Conservation (phyloP, 345 rosid species). For the Clausena lansium region DNA sequence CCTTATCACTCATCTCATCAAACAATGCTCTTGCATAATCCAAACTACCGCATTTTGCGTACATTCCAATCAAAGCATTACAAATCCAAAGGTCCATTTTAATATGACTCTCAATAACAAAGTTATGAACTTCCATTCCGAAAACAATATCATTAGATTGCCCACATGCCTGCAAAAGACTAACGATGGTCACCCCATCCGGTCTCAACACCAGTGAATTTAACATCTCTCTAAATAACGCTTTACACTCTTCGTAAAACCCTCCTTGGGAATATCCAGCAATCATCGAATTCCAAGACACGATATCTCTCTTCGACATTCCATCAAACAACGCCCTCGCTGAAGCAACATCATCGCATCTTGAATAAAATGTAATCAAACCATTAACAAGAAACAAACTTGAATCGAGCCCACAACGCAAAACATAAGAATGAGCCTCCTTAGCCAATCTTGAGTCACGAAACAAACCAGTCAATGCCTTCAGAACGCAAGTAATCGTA, state of each 20-base stretch:
- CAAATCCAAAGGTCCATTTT: constrained; percentile 51
- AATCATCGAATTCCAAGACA: constrained; percentile 88
- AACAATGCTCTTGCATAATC: constrained; percentile 71
- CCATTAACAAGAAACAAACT: constrained; percentile 67
- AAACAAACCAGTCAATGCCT: constrained; percentile 47
- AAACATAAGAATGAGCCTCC: constrained; percentile 58
- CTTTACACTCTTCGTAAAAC: constrained; percentile 60
- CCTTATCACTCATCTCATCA: constrained; percentile 62
- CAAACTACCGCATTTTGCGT: constrained; percentile 79
- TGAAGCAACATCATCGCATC: constrained; percentile 37
- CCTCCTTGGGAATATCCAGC: constrained; percentile 80
- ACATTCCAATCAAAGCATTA: constrained; percentile 71
- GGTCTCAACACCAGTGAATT: constrained; percentile 43
- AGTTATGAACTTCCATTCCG: constrained; percentile 69
- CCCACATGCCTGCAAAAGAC: constrained; percentile 78
- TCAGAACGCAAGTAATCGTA: constrained; percentile 61
- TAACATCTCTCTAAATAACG: constrained; percentile 57
- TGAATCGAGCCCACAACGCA: constrained; percentile 45
- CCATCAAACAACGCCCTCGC: constrained; percentile 63
- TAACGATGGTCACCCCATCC: constrained; percentile 54
- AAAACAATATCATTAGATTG: constrained; percentile 65
- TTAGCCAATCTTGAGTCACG: constrained; percentile 39
- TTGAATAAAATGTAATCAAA: constrained; percentile 60
- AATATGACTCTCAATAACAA: constrained; percentile 38
- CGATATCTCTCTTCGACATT: constrained; percentile 63